phyloP scores from a whole-genome alignment of 345 rosid genomes.

The Alliaria petiolata region DNA sequence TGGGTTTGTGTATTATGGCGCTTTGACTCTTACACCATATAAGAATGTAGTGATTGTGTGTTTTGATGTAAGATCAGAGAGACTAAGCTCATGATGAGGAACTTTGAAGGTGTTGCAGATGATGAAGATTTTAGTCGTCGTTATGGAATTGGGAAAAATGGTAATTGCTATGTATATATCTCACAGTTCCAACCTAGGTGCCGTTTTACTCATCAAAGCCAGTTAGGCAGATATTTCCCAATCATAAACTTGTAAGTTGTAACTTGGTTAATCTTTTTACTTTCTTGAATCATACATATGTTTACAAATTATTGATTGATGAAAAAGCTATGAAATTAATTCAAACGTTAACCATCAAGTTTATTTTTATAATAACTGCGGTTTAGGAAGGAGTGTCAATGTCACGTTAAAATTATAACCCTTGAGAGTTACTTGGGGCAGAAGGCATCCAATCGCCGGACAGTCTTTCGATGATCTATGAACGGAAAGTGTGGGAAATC shows the following conservation, averaged over 20 bases:
- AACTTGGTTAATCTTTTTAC: background rate
- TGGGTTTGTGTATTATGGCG: background rate
- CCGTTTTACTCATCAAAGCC: background rate
- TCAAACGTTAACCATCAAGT: background rate
- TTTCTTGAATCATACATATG: background rate
- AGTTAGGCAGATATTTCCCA: background rate
- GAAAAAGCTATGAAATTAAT: background rate
- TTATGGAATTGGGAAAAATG: constrained; percentile 4
- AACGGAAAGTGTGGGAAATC: too few species aligned
- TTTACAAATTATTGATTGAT: background rate
- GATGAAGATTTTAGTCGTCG: background rate
- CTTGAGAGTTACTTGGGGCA: constrained; percentile 23
- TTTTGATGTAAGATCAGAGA: too few species aligned
- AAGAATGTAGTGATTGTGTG: too few species aligned
- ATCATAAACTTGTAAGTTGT: background rate
- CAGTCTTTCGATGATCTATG: too few species aligned
- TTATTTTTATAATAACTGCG: background rate
- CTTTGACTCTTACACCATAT: background rate
- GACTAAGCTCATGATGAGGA: background rate
- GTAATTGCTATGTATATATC: too few species aligned
- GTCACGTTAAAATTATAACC: background rate
- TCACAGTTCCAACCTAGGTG: background rate
- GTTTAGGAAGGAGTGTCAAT: too few species aligned
- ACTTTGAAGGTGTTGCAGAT: constrained; percentile 2
- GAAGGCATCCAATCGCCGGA: constrained; percentile 17